Conservation (phyloP, 257 asterid genomes). For the Solanum pennellii region DNA sequence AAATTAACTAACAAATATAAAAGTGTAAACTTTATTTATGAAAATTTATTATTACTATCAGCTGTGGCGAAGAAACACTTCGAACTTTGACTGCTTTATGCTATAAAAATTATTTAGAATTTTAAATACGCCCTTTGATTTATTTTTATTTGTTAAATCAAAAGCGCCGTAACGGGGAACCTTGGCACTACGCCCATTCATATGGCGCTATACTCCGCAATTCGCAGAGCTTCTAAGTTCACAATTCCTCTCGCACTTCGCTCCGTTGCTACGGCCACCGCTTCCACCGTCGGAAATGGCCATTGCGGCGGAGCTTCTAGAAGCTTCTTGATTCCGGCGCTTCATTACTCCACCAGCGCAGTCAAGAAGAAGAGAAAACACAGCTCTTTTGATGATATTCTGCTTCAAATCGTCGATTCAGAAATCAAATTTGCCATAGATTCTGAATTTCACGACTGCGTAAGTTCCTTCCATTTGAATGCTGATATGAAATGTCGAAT, state of each 20-base stretch:
- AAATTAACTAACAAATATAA: too few relatives aligned
- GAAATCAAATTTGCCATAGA: constrained; percentile 42
- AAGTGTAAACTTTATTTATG: too few relatives aligned
- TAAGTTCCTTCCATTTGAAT: not conserved
- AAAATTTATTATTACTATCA: not conserved
- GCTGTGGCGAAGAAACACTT: not conserved
- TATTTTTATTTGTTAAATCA: not conserved
- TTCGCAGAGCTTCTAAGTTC: not conserved
- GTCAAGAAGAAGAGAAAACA: not conserved
- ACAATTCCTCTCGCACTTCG: not conserved
- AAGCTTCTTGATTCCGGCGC: not conserved
- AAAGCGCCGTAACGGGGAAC: not conserved
- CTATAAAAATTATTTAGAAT: too few relatives aligned
- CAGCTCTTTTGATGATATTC: constrained; percentile 11
- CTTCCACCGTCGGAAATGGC: not conserved
- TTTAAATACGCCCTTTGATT: not conserved
- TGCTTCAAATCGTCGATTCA: constrained; percentile 33
- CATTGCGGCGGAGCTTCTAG: not conserved
- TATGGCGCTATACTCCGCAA: not conserved
- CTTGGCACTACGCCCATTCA: not conserved
- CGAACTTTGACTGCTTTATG: not conserved
- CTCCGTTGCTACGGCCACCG: not conserved
- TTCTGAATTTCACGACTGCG: constrained; percentile 7
- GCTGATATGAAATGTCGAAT: not conserved
- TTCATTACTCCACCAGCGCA: not conserved